Base-by-base conservation (phyloP, 2,329 filamentous ascomycete genomes). In the Stachybotrys elegans region DNA sequence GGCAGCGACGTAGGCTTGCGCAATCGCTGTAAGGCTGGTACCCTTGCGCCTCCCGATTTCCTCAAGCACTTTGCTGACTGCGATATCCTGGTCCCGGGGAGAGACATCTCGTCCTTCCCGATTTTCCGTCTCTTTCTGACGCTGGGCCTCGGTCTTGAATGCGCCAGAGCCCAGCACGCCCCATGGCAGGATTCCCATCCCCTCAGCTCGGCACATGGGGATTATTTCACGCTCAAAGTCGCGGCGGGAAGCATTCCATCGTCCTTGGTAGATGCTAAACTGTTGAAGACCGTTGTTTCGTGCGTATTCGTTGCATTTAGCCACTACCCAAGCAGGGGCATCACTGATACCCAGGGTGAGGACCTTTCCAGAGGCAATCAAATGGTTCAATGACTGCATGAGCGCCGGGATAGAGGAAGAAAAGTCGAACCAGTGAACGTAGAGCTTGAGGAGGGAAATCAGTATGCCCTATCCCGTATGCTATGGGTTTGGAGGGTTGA, bases 1-100 rank as follows among this genome's bases (percentile, higher is more conserved):
- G 43, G 75, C 70, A 69, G 83, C 72, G 13, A 86, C 76, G 51
- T 86, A 86, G 2, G 82, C 83, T 12, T 86, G 62, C 8, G 83
- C 82, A 23, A 68, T 54, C 44, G 57, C 60, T 17, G 62, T 65
- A 44, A 65, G 54, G 31, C 53, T 46, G 6, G 58, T 62, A 43
- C 51, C 46, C 49, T 63, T 63, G 25, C 55, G 51, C 31, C 49
- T 48, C 36, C 63, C 65, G 16, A 81, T 70, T 19, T 57, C 72
- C 72, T 66, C 61, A 36, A 68, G 55, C 14, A 54, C 61, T 37
- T 54, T 45, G 50, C 60, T 63, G 41, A 71, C 52, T 48, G 63
- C 63, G 44, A 70, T 56, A 51, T 86, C 79, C 5, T 70, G 67
- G 42, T 73, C 66, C 0, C 67, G 68, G 14, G 74, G 6, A 13